These are phyloP conservation scores for Deinandra increscens DNA, from an alignment of 129 eudicot species.

Conservation along the genomic window DNA sequence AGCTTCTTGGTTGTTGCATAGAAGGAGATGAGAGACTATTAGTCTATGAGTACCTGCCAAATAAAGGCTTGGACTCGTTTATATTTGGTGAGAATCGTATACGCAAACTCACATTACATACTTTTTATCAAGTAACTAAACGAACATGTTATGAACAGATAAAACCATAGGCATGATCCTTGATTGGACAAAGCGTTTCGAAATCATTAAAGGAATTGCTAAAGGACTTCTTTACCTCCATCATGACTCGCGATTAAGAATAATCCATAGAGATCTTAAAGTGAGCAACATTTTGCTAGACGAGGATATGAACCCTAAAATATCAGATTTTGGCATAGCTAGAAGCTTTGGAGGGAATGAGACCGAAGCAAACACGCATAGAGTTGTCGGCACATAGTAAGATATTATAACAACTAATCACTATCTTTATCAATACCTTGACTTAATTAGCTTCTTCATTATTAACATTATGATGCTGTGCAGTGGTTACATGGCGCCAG, in stretches of 20 bases:
- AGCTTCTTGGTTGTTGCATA: constrained; percentile 23
- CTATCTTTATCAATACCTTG: neutral
- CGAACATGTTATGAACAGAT: constrained; percentile 10
- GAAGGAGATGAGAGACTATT: constrained; percentile 18
- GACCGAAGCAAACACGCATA: constrained; percentile 28
- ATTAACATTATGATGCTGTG: constrained; percentile 6
- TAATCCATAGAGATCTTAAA: constrained; percentile 44
- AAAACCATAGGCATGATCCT: constrained; percentile 3
- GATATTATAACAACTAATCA: neutral
- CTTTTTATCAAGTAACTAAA: neutral
- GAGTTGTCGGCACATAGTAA: constrained; percentile 38
- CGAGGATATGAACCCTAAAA: constrained; percentile 36
- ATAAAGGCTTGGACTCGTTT: constrained; percentile 26
- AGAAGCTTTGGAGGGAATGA: constrained; percentile 34
- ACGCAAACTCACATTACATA: neutral
- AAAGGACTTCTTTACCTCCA: constrained; percentile 37
- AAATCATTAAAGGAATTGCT: constrained; percentile 38
- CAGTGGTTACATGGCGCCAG: constrained; percentile 44
- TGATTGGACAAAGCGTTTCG: constrained; percentile 31
- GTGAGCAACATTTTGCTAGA: constrained; percentile 42
- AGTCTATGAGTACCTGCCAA: constrained; percentile 28
- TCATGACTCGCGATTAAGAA: constrained; percentile 37
- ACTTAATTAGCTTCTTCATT: neutral
- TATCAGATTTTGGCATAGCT: constrained; percentile 44
- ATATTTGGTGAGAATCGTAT: constrained; percentile 20